Percentiles rank a stretch among this genome's conserved stretches.
Conservation (phyloP, 2,329 filamentous ascomycete genomes). For the Sporothrix phasma region DNA sequence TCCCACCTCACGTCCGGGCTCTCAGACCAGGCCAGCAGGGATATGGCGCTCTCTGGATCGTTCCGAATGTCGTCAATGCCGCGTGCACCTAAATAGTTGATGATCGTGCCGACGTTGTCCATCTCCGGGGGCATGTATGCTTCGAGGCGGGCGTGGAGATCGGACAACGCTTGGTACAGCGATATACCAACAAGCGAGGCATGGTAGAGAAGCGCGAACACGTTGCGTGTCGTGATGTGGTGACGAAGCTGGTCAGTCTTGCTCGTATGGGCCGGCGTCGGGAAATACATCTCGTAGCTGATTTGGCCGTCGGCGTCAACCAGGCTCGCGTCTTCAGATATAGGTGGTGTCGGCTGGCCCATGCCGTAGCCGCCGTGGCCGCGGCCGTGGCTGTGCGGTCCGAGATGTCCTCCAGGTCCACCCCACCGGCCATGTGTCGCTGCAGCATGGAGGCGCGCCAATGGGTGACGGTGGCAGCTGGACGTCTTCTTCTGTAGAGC, state of each 20-base stretch:
- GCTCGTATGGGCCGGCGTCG: slow-evolving; percentile 41
- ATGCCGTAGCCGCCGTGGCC: slow-evolving; percentile 17
- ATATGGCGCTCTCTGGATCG: slow-evolving; percentile 48
- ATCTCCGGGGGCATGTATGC: slow-evolving; percentile 45
- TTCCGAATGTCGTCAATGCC: slow-evolving; percentile 56
- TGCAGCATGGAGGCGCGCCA: slow-evolving; percentile 32
- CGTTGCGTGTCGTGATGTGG: slow-evolving; percentile 58
- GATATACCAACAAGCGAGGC: slow-evolving; percentile 56
- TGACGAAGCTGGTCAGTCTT: slow-evolving; percentile 43
- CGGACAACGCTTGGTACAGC: slow-evolving; percentile 51
- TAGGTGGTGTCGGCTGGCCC: slow-evolving; percentile 34
- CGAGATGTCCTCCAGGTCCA: slow-evolving; percentile 20
- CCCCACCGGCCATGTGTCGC: slow-evolving; percentile 20
- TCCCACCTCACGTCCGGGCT: slow-evolving; percentile 51
- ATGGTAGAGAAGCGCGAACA: slow-evolving; percentile 55
- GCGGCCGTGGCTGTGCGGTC: slow-evolving; percentile 17
- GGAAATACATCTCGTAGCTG: slow-evolving; percentile 54
- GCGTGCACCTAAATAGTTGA: slow-evolving; percentile 49
- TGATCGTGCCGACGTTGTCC: slow-evolving; percentile 49
- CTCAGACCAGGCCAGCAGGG: slow-evolving; percentile 57
- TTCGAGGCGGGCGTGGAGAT: slow-evolving; percentile 51
- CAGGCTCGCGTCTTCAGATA: slow-evolving; percentile 34
- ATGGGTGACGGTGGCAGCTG: slow-evolving; percentile 35
- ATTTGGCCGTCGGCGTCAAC: slow-evolving; percentile 43
- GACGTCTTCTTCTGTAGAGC: slow-evolving; percentile 40